Percentiles rank a stretch among this genome's conserved stretches.
These are phyloP conservation scores for Rhodotorula graminis DNA, from an alignment of 768 basidiomycete genomes.

Conservation along the genomic window DNA sequence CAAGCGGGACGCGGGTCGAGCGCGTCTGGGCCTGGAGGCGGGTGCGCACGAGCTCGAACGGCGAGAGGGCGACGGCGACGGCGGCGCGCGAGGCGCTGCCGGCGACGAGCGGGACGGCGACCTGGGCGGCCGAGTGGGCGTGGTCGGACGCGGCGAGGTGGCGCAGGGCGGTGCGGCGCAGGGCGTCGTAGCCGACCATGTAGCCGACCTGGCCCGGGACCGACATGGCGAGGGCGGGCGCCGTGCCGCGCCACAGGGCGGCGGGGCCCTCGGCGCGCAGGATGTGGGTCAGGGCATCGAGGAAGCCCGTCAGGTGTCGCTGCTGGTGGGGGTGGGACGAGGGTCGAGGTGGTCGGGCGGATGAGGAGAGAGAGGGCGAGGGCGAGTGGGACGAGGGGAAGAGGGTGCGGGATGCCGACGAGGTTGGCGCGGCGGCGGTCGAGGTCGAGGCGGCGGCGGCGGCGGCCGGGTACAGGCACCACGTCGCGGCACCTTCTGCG, in stretches of 20 bases:
- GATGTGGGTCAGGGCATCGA: slow-evolving; percentile 75
- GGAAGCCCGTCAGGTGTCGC: slow-evolving; percentile 66
- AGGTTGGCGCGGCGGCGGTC: too few relatives aligned
- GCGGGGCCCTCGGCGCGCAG: slow-evolving; percentile 71
- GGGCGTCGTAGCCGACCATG: slow-evolving; percentile 92
- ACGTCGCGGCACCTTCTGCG: too few relatives aligned
- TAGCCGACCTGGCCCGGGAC: slow-evolving; percentile 89
- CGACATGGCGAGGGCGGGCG: slow-evolving; percentile 83
- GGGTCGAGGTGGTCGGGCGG: too few relatives aligned
- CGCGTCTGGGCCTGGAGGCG: slow-evolving; percentile 77
- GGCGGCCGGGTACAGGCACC: too few relatives aligned
- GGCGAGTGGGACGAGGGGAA: neutral
- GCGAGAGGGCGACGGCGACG: slow-evolving; percentile 73
- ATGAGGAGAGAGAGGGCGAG: slow-evolving; percentile 1
- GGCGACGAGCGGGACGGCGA: slow-evolving; percentile 65
- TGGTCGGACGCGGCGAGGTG: slow-evolving; percentile 4
- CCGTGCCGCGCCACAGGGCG: slow-evolving; percentile 92
- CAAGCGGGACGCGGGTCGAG: slow-evolving; percentile 64
- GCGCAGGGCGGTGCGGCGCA: slow-evolving; percentile 47
- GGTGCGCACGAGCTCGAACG: slow-evolving; percentile 87
- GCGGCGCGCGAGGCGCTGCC: slow-evolving; percentile 76
- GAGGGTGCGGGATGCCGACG: slow-evolving; percentile 46
- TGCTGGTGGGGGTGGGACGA: slow-evolving; percentile 32
- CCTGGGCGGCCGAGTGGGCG: slow-evolving; percentile 3
- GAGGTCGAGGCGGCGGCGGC: slow-evolving; percentile 46